Evolutionary conservation across 164 flowering plant species (phyloP), one percentile per base, ranked within the genome.

Genomic region (Vitis rotundifolia): DNA sequence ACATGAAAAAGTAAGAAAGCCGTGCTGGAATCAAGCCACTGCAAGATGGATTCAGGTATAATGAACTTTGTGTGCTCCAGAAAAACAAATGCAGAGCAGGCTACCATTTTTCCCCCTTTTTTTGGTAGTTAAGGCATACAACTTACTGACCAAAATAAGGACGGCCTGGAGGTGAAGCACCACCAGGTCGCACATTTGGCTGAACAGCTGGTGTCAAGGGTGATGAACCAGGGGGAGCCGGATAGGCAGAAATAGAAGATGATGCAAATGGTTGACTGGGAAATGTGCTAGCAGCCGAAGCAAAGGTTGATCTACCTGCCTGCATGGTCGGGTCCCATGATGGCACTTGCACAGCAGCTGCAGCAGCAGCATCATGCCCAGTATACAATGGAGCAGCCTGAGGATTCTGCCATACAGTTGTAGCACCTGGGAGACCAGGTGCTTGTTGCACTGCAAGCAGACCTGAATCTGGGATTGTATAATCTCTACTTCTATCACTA

Each of bases 401-500:
- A 63, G 86, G 81, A 77, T 71, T 86, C 61, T 78, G 88, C 94
- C 92, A 87, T 64, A 69, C 74, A 29, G 82, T 66, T 22, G 83
- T 69, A 53, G 74, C 73, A 14, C 76, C 60, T 49, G 86, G 82
- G 58, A 63, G 5, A 58, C 74, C 74, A 44, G 85, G 62, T 63
- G 77, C 75, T 69, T 81, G 90, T 62, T 78, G 91, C 71, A 79
- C 54, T n/a, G 83, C 82, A 8, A 76, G 73, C 70, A 83, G 31
- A 67, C 82, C 83, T 6, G 87, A 54, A 26, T 83, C 85, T 8
- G 88, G 89, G 61, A 92, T 73, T 19, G 95, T 92, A 78, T 90
- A 90, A 66, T 92, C 97, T 81, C 91, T 83, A 69, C 97, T 92
- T 77, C 88, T 84, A 71, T 92, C 97, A 79, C 85, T 86, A 72